Percentiles rank a stretch among this genome's conserved stretches.
These are phyloP conservation scores for Alloteropsis semialata DNA, from an alignment of 176 grass and related monocot species.

Conservation along the genomic window DNA sequence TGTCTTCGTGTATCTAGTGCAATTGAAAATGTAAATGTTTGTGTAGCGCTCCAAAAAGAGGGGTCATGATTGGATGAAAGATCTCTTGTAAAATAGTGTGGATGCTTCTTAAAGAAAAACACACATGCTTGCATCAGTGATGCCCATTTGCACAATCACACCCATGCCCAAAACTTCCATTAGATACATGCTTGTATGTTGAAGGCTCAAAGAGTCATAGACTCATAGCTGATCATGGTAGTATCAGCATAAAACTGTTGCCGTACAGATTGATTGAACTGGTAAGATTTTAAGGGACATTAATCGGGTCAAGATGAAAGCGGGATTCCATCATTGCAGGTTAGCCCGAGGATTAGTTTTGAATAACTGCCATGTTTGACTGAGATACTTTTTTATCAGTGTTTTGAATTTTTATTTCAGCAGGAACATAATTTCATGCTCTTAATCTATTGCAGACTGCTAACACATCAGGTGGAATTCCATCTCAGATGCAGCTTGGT, in stretches of 20 bases:
- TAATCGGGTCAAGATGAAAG: background rate
- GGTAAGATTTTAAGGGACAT: background rate
- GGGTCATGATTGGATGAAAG: background rate
- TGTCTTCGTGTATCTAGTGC: background rate
- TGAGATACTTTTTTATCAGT: background rate
- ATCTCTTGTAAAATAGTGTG: background rate
- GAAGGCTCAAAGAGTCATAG: slow-evolving; percentile 5
- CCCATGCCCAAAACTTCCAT: too few relatives aligned
- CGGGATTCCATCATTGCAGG: background rate
- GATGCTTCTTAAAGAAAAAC: background rate
- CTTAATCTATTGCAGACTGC: slow-evolving; percentile 54
- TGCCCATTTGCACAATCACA: background rate
- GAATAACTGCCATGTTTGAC: background rate
- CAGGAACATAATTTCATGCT: slow-evolving; percentile 2
- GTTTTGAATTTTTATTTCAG: background rate
- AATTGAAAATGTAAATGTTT: background rate
- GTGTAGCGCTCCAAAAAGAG: background rate
- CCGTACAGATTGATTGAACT: background rate
- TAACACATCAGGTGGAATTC: slow-evolving; percentile 54
- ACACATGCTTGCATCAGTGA: background rate
- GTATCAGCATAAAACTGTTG: background rate
- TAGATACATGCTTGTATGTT: background rate
- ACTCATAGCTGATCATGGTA: background rate
- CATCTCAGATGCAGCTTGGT: slow-evolving; percentile 61
- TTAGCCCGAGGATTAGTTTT: background rate